phyloP scores from a whole-genome alignment of 257 asterid genomes.

The Cordia subcordata region DNA sequence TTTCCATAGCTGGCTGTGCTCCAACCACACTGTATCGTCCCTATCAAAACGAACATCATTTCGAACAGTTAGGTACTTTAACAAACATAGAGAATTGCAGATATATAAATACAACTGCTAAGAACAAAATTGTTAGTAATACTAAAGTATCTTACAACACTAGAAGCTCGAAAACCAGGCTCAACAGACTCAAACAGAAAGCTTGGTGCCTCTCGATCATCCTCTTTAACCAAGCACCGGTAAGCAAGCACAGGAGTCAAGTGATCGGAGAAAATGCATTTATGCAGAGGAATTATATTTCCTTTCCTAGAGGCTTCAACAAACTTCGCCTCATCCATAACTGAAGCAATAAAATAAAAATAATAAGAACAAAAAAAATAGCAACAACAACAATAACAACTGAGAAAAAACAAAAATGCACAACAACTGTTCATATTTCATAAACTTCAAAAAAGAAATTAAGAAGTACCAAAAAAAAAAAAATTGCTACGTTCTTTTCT shows the following conservation, averaged over 20 bases:
- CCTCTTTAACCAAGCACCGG: conserved; percentile 88
- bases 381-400: no score
- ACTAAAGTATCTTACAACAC: conserved; percentile 44
- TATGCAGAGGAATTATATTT: conserved; percentile 63
- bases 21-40: conserved; percentile 93
- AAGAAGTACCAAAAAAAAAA: not conserved
- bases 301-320: conserved; percentile 57
- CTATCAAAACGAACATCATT: conserved; percentile 29
- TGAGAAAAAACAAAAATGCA: not conserved
- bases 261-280: conserved; percentile 83
- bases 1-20: conserved; percentile 76
- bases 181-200: conserved; percentile 86
- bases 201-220: conserved; percentile 88
- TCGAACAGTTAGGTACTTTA: not conserved
- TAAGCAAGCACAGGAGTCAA: conserved; percentile 92
- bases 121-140: not conserved
- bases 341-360: conserved; percentile 21
- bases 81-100: not conserved
- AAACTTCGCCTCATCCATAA: conserved; percentile 51
- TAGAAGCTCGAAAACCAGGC: conserved; percentile 58
- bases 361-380: not conserved
- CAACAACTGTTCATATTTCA: not conserved
- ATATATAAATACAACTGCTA: not conserved
- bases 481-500: not conserved
- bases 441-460: not conserved